phyloP scores from a whole-genome alignment of 306 rosid species.

The Vicia sativa region DNA sequence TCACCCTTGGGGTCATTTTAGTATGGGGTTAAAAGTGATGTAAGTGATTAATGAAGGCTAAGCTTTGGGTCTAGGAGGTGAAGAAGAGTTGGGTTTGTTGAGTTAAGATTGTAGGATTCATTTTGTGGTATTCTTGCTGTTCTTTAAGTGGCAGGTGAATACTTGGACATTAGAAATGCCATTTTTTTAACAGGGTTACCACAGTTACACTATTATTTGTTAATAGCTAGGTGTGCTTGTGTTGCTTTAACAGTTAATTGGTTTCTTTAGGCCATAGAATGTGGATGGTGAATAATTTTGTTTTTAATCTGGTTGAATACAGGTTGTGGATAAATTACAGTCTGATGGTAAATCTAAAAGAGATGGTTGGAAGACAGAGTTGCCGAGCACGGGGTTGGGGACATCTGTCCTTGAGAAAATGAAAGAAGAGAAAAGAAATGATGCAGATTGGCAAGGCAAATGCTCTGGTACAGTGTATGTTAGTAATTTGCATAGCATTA shows the following conservation, averaged over 20 bases:
- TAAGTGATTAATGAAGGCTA: not conserved
- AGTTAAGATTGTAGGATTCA: not conserved
- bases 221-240: not conserved
- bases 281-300: constrained; percentile 27
- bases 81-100: not conserved
- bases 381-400: constrained; percentile 74
- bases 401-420: constrained; percentile 61
- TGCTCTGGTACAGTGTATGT: constrained; percentile 99
- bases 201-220: not conserved
- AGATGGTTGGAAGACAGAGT: constrained; percentile 73
- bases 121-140: not conserved
- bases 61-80: not conserved
- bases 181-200: not conserved
- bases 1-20: not conserved
- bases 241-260: constrained; percentile 9
- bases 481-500: constrained; percentile 30
- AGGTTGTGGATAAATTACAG: constrained; percentile 87
- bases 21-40: not conserved
- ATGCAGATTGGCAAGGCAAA: constrained; percentile 91
- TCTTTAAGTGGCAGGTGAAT: not conserved
- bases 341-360: constrained; percentile 73
- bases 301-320: constrained; percentile 40
- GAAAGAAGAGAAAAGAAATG: constrained; percentile 76
- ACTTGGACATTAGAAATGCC: not conserved
- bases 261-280: constrained; percentile 11